Evolutionary conservation across 768 basidiomycete genomes (phyloP), one percentile per base, ranked within the genome.

Genomic region (Termitomyces sp.): DNA sequence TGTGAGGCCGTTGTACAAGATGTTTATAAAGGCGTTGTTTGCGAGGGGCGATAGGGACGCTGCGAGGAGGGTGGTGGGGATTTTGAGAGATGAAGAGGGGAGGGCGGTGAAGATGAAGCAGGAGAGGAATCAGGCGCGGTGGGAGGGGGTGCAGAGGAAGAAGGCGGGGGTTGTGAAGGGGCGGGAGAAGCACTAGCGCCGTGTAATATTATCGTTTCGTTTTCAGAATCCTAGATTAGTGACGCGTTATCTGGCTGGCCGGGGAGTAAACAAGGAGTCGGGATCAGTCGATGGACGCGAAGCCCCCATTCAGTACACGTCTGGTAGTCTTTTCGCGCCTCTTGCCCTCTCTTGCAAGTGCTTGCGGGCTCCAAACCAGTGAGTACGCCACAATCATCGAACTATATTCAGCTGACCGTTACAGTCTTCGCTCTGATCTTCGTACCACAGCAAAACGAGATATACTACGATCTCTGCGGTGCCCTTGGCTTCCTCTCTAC

Each of bases 11-110:
- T 64, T 92, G 69, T 86, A 86, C 68, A 86, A 78, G 73, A 84
- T 84, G 82, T 85, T 92, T 69, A 81, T 88, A 64, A 83, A 79
- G 63, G 84, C 82, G 14, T 79, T 91, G 60, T 78, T 82, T 66
- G 50, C 74, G 41, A 71, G 83, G 29, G 77, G 77, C 21, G 89
- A 92, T 66, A 59, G 65, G 7, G 67, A 66, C 11, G 83, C 82
- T 40, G 86, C 84, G 25, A 72, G 76, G 65, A 75, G 60, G 43
- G 77, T 88, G 21, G 62, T 85, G 23, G 80, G 76, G 21, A 83
- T 88, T 56, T 62, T 89, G 63, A 82, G 79, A 59, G 75, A 72
- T 37, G 79, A 77, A 59, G 67, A 74, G 60, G 64, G 58, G 5
- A 53, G 50, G 37, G 68, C 62, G n/a, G 53, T 70, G 53, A 56